phyloP scores from a whole-genome alignment of 176 grass and related monocot species.

The Olyra latifolia region DNA sequence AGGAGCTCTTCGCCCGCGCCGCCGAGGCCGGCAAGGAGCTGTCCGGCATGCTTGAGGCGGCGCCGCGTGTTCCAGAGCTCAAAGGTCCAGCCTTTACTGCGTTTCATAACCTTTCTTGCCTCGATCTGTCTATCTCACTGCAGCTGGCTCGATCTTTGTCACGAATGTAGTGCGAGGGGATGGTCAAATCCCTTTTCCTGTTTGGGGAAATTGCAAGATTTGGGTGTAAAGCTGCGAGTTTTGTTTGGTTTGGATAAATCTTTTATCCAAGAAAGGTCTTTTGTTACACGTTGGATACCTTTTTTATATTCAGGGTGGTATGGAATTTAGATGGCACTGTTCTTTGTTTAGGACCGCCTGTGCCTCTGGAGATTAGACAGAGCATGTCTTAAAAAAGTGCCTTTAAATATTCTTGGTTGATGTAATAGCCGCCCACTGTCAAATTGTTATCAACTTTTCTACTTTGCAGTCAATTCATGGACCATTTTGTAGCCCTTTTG shows the following conservation, averaged over 20 bases:
- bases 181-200: conserved; percentile 34
- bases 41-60: conserved; percentile 80
- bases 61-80: conserved; percentile 56
- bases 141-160: conserved; percentile 32
- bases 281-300: conserved; percentile 28
- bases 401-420: conserved; percentile 63
- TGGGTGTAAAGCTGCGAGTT: conserved; percentile 27
- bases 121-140: neutral
- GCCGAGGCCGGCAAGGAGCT: conserved; percentile 80
- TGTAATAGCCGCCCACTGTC: conserved; percentile 47
- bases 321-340: conserved; percentile 41
- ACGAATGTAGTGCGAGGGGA: neutral
- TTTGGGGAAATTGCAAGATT: conserved; percentile 33
- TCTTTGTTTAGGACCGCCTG: conserved; percentile 50
- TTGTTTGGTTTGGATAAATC: conserved; percentile 24
- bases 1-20: conserved; percentile 75
- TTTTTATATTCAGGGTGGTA: conserved; percentile 37
- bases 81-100: conserved; percentile 76
- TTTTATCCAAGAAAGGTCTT: conserved; percentile 28
- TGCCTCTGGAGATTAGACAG: conserved; percentile 48
- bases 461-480: conserved; percentile 42
- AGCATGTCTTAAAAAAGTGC: conserved; percentile 55
- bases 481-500: conserved; percentile 42
- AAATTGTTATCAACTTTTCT: conserved; percentile 47
- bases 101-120: neutral